A percentile compares a stretch with the other conserved stretches of the same genome.
These are phyloP conservation scores for Isabelozyma gotoi DNA, from an alignment of 805 yeast species.

Conservation along the genomic window DNA sequence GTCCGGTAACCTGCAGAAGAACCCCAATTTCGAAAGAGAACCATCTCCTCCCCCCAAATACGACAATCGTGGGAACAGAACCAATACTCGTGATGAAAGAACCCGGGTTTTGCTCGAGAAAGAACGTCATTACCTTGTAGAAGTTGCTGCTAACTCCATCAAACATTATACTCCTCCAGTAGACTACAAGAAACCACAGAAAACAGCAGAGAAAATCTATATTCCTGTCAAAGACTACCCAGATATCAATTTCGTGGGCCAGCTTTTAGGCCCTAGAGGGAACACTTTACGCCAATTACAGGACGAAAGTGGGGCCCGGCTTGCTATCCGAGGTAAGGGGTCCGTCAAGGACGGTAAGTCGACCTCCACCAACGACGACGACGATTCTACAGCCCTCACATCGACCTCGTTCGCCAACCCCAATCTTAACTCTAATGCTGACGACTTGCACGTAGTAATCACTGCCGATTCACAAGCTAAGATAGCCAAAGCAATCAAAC, in stretches of 20 bases:
- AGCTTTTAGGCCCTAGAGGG: conserved; percentile 93
- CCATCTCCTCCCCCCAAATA: conserved; percentile 94
- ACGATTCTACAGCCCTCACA: conserved; percentile 16
- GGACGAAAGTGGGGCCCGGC: conserved; percentile 80
- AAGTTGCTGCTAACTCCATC: conserved; percentile 64
- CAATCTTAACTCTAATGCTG: conserved; percentile 34
- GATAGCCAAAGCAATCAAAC: conserved; percentile 69
- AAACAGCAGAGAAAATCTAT: conserved; percentile 76
- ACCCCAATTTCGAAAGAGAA: conserved; percentile 49
- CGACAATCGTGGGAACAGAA: conserved; percentile 78
- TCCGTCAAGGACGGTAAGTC: conserved; percentile 89
- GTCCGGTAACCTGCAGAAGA: conserved; percentile 20
- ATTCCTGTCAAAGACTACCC: conserved; percentile 88
- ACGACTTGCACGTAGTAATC: conserved; percentile 85
- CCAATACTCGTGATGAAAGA: conserved; percentile 77
- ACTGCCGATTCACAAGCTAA: conserved; percentile 80
- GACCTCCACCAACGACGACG: conserved; percentile 50
- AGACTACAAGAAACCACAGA: conserved; percentile 69
- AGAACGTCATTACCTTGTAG: conserved; percentile 80
- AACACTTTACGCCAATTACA: conserved; percentile 80
- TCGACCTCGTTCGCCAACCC: conserved; percentile 20
- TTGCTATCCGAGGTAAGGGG: conserved; percentile 93
- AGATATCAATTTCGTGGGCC: conserved; percentile 88
- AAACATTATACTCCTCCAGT: conserved; percentile 81
- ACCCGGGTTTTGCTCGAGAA: conserved; percentile 62